phyloP scores from a whole-genome alignment of 257 asterid genomes.

The Solanum habrochaites region DNA sequence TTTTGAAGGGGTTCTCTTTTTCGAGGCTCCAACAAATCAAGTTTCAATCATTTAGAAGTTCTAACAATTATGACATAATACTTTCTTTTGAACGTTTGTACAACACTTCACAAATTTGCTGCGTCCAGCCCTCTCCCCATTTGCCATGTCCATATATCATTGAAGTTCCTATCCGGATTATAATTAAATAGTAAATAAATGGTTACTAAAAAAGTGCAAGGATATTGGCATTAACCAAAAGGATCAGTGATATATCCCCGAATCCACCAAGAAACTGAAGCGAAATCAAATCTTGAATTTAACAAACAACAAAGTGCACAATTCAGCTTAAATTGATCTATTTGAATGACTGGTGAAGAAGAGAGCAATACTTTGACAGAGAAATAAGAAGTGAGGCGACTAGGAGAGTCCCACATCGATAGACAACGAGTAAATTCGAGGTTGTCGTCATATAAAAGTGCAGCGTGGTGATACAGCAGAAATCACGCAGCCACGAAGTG shows the following conservation, averaged over 20 bases:
- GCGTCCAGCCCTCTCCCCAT: background rate
- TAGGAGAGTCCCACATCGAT: background rate
- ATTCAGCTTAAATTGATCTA: background rate
- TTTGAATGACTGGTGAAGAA: background rate
- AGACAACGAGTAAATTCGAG: background rate
- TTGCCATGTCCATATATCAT: background rate
- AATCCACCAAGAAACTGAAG: no score
- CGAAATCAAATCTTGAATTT: no score
- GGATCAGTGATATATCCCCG: background rate
- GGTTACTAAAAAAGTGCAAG: no score
- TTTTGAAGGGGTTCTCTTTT: background rate
- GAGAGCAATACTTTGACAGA: background rate
- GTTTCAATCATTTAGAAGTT: background rate
- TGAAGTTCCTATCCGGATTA: background rate
- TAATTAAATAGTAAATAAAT: background rate
- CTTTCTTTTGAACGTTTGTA: background rate
- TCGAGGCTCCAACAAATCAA: background rate
- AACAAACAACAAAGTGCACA: no score
- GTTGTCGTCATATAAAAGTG: background rate
- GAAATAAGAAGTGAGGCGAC: background rate
- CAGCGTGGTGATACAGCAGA: fast-evolving
- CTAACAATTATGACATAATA: no score
- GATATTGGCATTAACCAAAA: background rate
- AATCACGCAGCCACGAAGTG: background rate
- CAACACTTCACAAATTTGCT: background rate